phyloP scores from a whole-genome alignment of 345 rosid species.

The Bruguiera sexangula region DNA sequence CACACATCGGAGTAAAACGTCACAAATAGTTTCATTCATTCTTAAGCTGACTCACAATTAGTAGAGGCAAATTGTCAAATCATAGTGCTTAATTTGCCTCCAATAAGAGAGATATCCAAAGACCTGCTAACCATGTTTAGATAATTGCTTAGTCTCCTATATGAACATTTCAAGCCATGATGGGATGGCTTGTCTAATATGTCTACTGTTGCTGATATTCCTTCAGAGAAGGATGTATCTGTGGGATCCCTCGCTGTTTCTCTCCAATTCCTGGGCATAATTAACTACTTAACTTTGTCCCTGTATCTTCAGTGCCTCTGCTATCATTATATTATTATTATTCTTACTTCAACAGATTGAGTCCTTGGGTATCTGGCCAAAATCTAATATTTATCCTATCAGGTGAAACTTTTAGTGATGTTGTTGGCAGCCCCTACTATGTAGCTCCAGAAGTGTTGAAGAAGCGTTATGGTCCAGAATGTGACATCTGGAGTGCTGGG shows the following conservation, averaged over 20 bases:
- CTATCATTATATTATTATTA: slow-evolving; percentile 1
- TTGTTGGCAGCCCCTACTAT: slow-evolving; percentile 95
- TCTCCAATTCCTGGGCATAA: neutral
- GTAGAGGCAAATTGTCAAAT: too few relatives aligned
- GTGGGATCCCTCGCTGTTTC: neutral
- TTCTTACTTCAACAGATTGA: neutral
- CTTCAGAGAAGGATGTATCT: neutral
- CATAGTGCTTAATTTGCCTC: too few relatives aligned
- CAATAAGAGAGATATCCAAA: too few relatives aligned
- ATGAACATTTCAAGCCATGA: neutral
- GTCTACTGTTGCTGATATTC: neutral
- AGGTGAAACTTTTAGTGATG: slow-evolving; percentile 84
- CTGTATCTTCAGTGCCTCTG: slow-evolving; percentile 1
- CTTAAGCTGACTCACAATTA: too few relatives aligned
- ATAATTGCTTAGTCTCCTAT: neutral
- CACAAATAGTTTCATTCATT: too few relatives aligned
- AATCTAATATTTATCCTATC: slow-evolving; percentile 15
- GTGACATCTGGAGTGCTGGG: slow-evolving; percentile 99
- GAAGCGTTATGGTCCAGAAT: slow-evolving; percentile 81
- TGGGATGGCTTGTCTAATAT: neutral
- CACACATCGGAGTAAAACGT: too few relatives aligned
- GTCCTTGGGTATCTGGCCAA: neutral
- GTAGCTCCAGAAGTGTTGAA: slow-evolving; percentile 94
- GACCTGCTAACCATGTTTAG: too few relatives aligned
- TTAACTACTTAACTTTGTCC: too few relatives aligned